These are phyloP conservation scores for Kodamaea suecica DNA, from an alignment of 1,139 yeast genomes.

Conservation along the genomic window DNA sequence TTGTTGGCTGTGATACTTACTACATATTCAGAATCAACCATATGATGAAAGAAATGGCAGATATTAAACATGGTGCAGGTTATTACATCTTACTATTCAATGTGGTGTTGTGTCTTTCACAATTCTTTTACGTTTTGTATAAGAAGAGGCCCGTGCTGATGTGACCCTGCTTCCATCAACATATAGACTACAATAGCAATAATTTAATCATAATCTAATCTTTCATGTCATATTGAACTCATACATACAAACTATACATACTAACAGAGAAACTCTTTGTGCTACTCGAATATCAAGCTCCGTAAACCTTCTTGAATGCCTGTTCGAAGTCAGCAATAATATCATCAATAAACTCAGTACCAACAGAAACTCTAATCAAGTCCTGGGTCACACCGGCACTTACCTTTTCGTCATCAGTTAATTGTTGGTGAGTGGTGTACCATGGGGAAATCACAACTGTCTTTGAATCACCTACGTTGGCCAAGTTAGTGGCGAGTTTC, in stretches of 20 bases:
- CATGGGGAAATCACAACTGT: slow-evolving; percentile 94
- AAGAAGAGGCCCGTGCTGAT: too few species aligned
- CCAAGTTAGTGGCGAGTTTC: slow-evolving; percentile 84
- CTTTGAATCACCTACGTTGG: slow-evolving; percentile 95
- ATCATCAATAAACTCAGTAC: slow-evolving; percentile 88
- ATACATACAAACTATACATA: too few species aligned
- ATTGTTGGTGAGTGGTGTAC: slow-evolving; percentile 93
- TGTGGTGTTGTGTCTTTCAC: slow-evolving; percentile 1
- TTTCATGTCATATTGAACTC: too few species aligned
- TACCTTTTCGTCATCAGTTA: slow-evolving; percentile 72
- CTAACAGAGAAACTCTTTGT: neutral
- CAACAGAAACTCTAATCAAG: slow-evolving; percentile 82
- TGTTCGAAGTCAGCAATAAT: slow-evolving; percentile 83
- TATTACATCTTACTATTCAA: slow-evolving; percentile 5
- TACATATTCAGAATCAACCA: slow-evolving; percentile 3
- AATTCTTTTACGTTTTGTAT: neutral
- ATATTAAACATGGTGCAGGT: slow-evolving; percentile 6
- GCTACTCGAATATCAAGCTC: slow-evolving; percentile 1
- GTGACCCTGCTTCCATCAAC: too few species aligned
- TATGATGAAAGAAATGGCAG: slow-evolving; percentile 1
- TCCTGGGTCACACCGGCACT: slow-evolving; percentile 86
- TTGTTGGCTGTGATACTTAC: slow-evolving; percentile 4
- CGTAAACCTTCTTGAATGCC: slow-evolving; percentile 59
- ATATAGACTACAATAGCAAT: too few species aligned
- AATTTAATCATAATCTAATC: too few species aligned